Percentiles rank a stretch among this genome's conserved stretches.
Conservation (phyloP, 1,284 basidiomycete genomes). For the Rhizoctonia solani region DNA sequence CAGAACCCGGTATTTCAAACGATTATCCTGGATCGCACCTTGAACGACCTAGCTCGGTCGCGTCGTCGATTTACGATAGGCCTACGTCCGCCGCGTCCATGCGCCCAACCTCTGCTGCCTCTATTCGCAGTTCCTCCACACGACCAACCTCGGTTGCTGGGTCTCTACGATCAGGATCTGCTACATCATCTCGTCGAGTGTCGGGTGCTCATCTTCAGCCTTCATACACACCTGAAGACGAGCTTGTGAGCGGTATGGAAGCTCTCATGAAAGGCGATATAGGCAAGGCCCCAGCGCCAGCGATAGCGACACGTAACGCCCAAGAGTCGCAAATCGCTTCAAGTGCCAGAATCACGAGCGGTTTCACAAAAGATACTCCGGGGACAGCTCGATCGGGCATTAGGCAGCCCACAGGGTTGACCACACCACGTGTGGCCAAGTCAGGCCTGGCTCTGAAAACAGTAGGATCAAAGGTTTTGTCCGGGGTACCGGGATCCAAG, state of each 20-base stretch:
- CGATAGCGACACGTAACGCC: too few species aligned
- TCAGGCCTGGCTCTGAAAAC: not conserved
- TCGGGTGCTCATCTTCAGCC: not conserved
- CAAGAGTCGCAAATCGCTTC: not conserved
- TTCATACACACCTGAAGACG: slow-evolving; percentile 1
- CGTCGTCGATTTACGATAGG: slow-evolving; percentile 14
- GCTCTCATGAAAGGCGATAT: slow-evolving; percentile 18
- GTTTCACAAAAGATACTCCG: not conserved
- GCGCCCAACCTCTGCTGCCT: slow-evolving; percentile 9
- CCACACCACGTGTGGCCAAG: too few species aligned
- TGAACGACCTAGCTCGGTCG: slow-evolving; percentile 9
- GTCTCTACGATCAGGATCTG: not conserved
- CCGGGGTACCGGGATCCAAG: not conserved
- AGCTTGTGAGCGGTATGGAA: slow-evolving; percentile 9
- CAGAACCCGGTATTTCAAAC: not conserved
- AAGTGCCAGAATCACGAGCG: not conserved
- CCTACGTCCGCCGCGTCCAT: slow-evolving; percentile 2
- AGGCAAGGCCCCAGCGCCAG: not conserved
- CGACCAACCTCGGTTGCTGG: slow-evolving; percentile 7
- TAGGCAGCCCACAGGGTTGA: too few species aligned
- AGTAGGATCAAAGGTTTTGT: not conserved
- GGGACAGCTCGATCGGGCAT: not conserved
- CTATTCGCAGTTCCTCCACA: slow-evolving; percentile 2
- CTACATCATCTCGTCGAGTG: not conserved
- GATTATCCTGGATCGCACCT: not conserved